Evolutionary conservation across 192 early-diverging fungal species (phyloP), one percentile per base, ranked within the genome.

Genomic region (Rhizoclosmatium globosum): DNA sequence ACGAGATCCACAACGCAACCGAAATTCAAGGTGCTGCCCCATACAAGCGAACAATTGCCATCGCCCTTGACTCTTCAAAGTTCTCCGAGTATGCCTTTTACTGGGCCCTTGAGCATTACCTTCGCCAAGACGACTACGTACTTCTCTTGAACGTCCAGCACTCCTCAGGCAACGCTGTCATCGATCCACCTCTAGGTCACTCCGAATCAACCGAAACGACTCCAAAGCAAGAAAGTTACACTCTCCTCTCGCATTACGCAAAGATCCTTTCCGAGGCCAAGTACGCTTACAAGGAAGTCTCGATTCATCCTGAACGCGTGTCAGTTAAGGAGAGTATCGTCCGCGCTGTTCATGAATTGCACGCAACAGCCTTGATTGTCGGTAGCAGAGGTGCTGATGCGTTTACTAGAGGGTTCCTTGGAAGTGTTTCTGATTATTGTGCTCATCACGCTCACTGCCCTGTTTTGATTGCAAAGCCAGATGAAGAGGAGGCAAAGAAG

Each of bases 381-480:
- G 89, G 89, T 9, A 84, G 84, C 15, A 82, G 88, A 42, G 89
- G 89, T 23, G 71, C 83, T 61, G 84, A 89, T 3, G 64, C 74
- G 13, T 47, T 91, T 31, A 89, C 85, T 71, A 57, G 87, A 7
- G 39, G 47, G 13, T 43, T 69, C 6, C 17, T 69, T 69, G 68
- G 68, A 11, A 60, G 42, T 44, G 66, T 48, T 3, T n/a, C 31
- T 11, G 66, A 77, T 66, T 77, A 77, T 42, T 77, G n/a, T 13
- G 47, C 46, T 6, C 76, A 77, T 44, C 66, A 77, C 66, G n/a
- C 15, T 39, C 45, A 45, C 17, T 77, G 76, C 46, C 66, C 76
- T 11, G 76, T 77, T 7, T 23, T 77, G 17, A 53, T 77, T 70
- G 67, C 41, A 39, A 77, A 74, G 59, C 72, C 72, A 39, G 39